Evolutionary conservation across 179 eudicot genomes (phyloP), one percentile per base, ranked within the genome.

Genomic region (Corrigiola litoralis): DNA sequence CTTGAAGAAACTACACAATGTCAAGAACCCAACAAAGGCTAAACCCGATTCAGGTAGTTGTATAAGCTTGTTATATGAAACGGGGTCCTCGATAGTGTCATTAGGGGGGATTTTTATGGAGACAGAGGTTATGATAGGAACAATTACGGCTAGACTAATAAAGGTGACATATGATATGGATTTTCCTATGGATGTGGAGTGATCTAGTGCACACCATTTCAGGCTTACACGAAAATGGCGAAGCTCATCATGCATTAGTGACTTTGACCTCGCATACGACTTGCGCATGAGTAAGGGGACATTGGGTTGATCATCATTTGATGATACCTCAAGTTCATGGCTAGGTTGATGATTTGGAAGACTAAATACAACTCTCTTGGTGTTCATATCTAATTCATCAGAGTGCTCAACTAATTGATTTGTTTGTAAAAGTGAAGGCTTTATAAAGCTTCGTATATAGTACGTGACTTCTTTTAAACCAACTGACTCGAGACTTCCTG

Each of bases 151-250:
- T 20, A 75, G 61, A 2, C 33, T 18, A 2, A 49, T 1, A 58
- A 75, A 75, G 29, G 58, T 65, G 18, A 61, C 23, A 34, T 70
- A 75, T 6, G 79, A 75, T 50, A 75, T 57, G 34, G n/a, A 14
- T 41, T 38, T 75, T 28, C 75, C 75, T 10, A 61, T 1, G 37
- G 64, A 29, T 1, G 79, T 25, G 31, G 79, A 58, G 41, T 70
- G 78, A 41, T 75, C 78, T 42, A 75, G 66, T 10, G 70, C 78
- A 27, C 78, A 69, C 70, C 74, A 75, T 58, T 75, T 75, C 1
- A 75, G 61, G 61, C 66, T 49, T 59, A 65, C 40, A 28, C 69
- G 47, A 20, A 74, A 68, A 16, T 37, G 62, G 6, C 61, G 38
- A 13, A 74, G 74, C 61, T 74, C 78, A 38, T 74, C 74, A 0